Base-by-base conservation (phyloP, 2,329 filamentous ascomycete species). In the Cordyceps pruinosa region DNA sequence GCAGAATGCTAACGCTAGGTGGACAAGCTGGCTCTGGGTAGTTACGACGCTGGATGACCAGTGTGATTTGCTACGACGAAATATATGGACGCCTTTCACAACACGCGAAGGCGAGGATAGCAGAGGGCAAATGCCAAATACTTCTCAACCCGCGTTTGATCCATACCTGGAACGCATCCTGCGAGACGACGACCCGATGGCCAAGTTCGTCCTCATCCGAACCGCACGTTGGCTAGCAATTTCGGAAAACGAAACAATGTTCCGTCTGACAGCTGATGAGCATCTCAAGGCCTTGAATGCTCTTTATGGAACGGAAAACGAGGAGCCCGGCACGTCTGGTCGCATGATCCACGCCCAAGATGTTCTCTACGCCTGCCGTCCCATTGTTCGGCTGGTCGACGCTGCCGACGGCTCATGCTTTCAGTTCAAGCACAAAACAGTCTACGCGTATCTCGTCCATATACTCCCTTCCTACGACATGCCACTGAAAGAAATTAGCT, bases 131-230 rank as follows among this genome's bases (percentile, higher is more conserved):
- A 25, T 9, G 17, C 8, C 15, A 23, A 23, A 47, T 28, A n/a
- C 17, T 13, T 26, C 30, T 12, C 10, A n/a, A 4, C 10, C 52
- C 15, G 32, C 25, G 4, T 47, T 55, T 39, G 34, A 55, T 41
- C 44, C 52, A 17, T 55, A 55, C 32, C n/a, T 55, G 42, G 44
- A 47, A 34, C 52, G 52, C 12, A 55, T 55, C 7, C n/a, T 55
- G 15, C 41, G 17, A 28, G 44, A 55, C 34, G 6, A 15, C 15
- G 44, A 47, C n/a, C 15, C 52, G 4, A 26, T 47, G 52, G 19
- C 52, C 41, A 55, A 47, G 42, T 47, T 55, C 4, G 41, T 55
- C 13, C 52, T 55, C 39, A 55, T 13, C 17, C 30, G 32, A n/a
- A 41, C 42, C 3, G 41, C 52, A 4, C 41, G 25, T 17, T 55